A percentile compares a stretch with the other conserved stretches of the same genome.
Conservation (phyloP, 768 basidiomycete species). For the Russula vinacea region DNA sequence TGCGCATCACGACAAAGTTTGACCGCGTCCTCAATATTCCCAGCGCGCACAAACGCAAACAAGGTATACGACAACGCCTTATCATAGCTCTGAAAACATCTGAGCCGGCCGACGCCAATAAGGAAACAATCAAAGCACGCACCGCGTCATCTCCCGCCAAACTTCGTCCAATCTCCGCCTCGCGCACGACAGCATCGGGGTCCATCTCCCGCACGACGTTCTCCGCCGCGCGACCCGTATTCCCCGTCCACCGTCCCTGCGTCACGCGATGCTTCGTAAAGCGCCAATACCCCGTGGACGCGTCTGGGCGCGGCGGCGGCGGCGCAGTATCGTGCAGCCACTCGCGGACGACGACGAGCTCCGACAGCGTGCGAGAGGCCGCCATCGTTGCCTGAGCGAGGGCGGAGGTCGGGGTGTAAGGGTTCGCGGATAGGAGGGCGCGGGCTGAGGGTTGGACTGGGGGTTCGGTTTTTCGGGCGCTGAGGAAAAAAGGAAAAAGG, state of each 20-base stretch:
- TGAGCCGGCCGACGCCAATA: neutral
- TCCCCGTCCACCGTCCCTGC: slow-evolving; percentile 40
- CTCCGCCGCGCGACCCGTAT: slow-evolving; percentile 18
- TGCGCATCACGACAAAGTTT: slow-evolving; percentile 77
- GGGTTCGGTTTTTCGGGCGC: slow-evolving; percentile 67
- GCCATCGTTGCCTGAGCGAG: slow-evolving; percentile 73
- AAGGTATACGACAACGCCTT: slow-evolving; percentile 71
- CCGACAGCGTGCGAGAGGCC: slow-evolving; percentile 62
- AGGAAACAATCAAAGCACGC: slow-evolving; percentile 33
- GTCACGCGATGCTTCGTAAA: slow-evolving; percentile 25
- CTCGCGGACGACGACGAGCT: slow-evolving; percentile 80
- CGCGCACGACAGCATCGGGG: slow-evolving; percentile 59
- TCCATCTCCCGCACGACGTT: slow-evolving; percentile 37
- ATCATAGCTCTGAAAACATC: slow-evolving; percentile 63
- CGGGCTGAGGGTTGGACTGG: slow-evolving; percentile 48
- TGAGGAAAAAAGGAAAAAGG: too few species aligned
- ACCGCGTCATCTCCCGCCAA: slow-evolving; percentile 80
- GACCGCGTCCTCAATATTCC: slow-evolving; percentile 80
- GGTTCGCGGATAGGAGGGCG: slow-evolving; percentile 62
- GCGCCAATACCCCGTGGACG: slow-evolving; percentile 27
- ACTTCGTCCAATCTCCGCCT: slow-evolving; percentile 33
- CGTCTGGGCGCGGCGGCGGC: slow-evolving; percentile 23
- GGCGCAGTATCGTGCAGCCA: slow-evolving; percentile 80
- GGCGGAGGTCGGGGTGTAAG: slow-evolving; percentile 75
- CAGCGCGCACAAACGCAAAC: slow-evolving; percentile 79